Percentiles rank a stretch among this genome's conserved stretches.
These are phyloP conservation scores for Leucosporidium scottii DNA, from an alignment of 768 basidiomycete genomes.

Conservation along the genomic window DNA sequence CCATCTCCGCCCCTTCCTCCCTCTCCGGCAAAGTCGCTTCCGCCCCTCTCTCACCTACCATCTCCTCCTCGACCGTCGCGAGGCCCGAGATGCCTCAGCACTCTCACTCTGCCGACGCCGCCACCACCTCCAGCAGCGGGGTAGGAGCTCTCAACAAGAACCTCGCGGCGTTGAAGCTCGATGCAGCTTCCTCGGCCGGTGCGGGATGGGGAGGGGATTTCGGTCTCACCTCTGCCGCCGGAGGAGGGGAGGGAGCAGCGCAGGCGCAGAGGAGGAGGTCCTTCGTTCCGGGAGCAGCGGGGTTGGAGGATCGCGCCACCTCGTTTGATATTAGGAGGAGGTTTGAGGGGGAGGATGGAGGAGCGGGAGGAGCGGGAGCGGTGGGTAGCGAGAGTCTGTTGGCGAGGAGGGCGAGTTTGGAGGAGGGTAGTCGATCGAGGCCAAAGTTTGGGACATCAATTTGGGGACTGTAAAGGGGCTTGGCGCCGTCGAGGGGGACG, in stretches of 20 bases:
- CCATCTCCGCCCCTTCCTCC: background rate
- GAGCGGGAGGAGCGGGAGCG: background rate
- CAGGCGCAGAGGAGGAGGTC: background rate
- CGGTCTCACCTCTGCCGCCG: background rate
- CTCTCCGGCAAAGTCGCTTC: background rate
- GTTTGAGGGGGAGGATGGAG: constrained; percentile 1
- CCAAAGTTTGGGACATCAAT: constrained; percentile 1
- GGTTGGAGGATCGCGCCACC: background rate
- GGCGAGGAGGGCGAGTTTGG: constrained; percentile 9
- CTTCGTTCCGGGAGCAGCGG: background rate
- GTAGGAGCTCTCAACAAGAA: background rate
- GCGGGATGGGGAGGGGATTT: background rate
- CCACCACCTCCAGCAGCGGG: background rate
- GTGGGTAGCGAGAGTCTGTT: background rate
- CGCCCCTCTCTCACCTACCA: background rate
- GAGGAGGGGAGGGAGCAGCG: background rate
- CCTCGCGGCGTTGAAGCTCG: background rate
- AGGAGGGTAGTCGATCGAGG: background rate
- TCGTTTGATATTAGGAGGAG: constrained; percentile 2
- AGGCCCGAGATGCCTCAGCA: too few relatives aligned
- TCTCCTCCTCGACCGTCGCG: background rate
- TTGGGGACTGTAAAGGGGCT: background rate
- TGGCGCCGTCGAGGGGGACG: too few relatives aligned
- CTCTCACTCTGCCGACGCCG: background rate
- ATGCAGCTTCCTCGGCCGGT: background rate